phyloP scores from a whole-genome alignment of 2,329 filamentous ascomycete species.

The Fusarium continuum region DNA sequence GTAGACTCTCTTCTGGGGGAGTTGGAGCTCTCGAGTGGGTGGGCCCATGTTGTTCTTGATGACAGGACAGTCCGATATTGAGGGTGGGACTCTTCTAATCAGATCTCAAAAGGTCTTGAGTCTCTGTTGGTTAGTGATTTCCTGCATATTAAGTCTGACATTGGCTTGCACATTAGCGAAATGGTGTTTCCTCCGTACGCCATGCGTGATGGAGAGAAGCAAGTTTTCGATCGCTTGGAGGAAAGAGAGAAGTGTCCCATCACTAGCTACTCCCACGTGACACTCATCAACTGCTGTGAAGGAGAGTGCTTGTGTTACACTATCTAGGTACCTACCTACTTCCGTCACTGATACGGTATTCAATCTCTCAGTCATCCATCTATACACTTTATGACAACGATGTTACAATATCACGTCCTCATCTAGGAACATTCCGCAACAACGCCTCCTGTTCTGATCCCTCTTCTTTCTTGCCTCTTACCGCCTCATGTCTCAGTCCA shows the following conservation, averaged over 20 bases:
- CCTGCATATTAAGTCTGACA: not conserved
- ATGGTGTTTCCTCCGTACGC: not conserved
- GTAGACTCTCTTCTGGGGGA: not conserved
- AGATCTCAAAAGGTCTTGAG: slow-evolving; percentile 13
- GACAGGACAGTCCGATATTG: slow-evolving; percentile 2
- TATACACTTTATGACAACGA: not conserved
- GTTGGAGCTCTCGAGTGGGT: not conserved
- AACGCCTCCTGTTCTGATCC: not conserved
- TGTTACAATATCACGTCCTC: not conserved
- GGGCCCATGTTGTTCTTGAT: not conserved
- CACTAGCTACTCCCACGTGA: slow-evolving; percentile 14
- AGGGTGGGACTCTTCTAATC: slow-evolving; percentile 4
- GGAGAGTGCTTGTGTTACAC: slow-evolving; percentile 1
- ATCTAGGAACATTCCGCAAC: slow-evolving; percentile 20
- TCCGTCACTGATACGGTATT: slow-evolving; percentile 17
- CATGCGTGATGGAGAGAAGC: not conserved
- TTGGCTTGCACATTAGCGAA: not conserved
- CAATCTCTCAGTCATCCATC: not conserved
- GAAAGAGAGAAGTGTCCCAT: not conserved
- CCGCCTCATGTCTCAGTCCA: slow-evolving; percentile 9
- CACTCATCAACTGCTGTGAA: not conserved
- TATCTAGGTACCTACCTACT: no score
- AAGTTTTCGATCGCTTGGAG: not conserved
- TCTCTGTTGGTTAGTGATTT: slow-evolving; percentile 13
- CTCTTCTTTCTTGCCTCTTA: slow-evolving; percentile 4